phyloP scores from a whole-genome alignment of 2,329 filamentous ascomycete species.

The Trichoderma arundinaceum region DNA sequence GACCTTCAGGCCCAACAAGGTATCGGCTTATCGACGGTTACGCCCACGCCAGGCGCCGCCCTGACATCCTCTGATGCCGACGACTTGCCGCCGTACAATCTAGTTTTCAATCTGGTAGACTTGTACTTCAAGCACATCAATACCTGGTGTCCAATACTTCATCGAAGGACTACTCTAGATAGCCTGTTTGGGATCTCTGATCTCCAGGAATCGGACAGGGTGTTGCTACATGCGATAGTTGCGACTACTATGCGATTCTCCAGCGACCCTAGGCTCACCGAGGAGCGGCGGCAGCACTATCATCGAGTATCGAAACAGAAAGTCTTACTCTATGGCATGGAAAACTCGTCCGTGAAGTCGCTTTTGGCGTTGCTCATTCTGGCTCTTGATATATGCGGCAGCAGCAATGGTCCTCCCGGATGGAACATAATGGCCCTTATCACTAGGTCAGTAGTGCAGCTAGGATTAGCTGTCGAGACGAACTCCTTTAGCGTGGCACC shows the following conservation, averaged over 20 bases:
- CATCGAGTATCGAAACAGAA: slow-evolving; percentile 83
- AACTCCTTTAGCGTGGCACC: slow-evolving; percentile 81
- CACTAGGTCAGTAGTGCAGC: slow-evolving; percentile 84
- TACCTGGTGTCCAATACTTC: slow-evolving; percentile 88
- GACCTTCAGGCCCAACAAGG: slow-evolving; percentile 52
- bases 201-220: slow-evolving; percentile 79
- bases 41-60: slow-evolving; percentile 55
- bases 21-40: slow-evolving; percentile 61
- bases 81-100: slow-evolving; percentile 75
- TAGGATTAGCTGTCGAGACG: slow-evolving; percentile 82
- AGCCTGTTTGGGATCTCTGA: slow-evolving; percentile 78
- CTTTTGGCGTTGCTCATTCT: slow-evolving; percentile 87
- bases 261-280: slow-evolving; percentile 73
- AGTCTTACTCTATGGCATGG: slow-evolving; percentile 84
- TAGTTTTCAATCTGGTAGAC: slow-evolving; percentile 74
- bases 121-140: slow-evolving; percentile 82
- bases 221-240: slow-evolving; percentile 86
- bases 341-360: slow-evolving; percentile 87
- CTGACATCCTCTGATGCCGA: slow-evolving; percentile 59
- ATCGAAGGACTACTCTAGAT: slow-evolving; percentile 80
- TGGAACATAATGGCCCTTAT: slow-evolving; percentile 93
- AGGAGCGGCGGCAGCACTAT: slow-evolving; percentile 74
- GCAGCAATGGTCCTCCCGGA: slow-evolving; percentile 85
- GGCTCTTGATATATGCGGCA: slow-evolving; percentile 82
- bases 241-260: slow-evolving; percentile 87